phyloP scores from a whole-genome alignment of 2,329 filamentous ascomycete species.

The Cladosporium cucumerinum region DNA sequence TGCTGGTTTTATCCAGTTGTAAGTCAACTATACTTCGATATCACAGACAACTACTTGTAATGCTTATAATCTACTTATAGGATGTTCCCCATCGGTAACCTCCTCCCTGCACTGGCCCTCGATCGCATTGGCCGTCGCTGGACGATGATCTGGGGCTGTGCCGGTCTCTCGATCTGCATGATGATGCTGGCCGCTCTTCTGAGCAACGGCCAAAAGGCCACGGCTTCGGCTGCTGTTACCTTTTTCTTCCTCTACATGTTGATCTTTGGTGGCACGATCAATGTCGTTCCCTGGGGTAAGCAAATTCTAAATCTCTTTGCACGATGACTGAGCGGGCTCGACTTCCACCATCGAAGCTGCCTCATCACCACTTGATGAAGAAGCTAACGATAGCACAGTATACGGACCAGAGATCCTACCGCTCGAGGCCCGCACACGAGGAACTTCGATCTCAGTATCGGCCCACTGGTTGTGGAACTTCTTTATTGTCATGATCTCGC shows the following conservation, averaged over 20 bases:
- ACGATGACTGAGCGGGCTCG: not conserved
- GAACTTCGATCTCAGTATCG: slow-evolving; percentile 43
- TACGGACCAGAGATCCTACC: slow-evolving; percentile 51
- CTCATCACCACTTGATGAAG: not conserved
- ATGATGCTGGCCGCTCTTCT: slow-evolving; percentile 38
- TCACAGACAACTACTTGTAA: not conserved
- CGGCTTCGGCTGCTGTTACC: slow-evolving; percentile 42
- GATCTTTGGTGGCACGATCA: slow-evolving; percentile 26
- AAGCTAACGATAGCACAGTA: slow-evolving; percentile 27
- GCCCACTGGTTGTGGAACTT: slow-evolving; percentile 50
- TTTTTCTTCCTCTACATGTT: slow-evolving; percentile 46
- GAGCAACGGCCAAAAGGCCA: slow-evolving; percentile 38
- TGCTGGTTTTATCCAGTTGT: slow-evolving; percentile 40
- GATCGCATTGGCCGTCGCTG: slow-evolving; percentile 37
- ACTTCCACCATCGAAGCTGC: not conserved
- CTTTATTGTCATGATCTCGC: slow-evolving; percentile 49
- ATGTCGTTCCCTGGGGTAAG: slow-evolving; percentile 25
- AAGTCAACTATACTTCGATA: not conserved
- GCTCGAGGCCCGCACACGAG: slow-evolving; percentile 46
- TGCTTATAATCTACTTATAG: slow-evolving; percentile 7
- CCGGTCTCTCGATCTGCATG: slow-evolving; percentile 33
- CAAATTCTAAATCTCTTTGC: not conserved
- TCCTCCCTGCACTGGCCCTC: slow-evolving; percentile 42
- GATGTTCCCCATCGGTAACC: slow-evolving; percentile 40
- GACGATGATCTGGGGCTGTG: slow-evolving; percentile 28